Base-by-base conservation (phyloP, 306 rosid species). In the Quercus ilex region DNA sequence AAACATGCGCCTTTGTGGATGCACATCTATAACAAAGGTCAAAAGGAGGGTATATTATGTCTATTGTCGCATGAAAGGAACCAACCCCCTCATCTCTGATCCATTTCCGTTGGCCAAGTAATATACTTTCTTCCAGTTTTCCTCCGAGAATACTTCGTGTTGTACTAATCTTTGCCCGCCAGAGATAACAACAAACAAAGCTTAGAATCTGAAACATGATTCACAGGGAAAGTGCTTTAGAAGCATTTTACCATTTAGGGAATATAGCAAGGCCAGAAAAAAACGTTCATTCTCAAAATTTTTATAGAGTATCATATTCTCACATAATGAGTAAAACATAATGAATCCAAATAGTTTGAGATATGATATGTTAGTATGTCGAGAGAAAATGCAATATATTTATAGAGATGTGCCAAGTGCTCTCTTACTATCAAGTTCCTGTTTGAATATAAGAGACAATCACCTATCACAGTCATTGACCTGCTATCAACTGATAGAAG, bases 21-120 rank as follows among this genome's bases (percentile, higher is more conserved):
- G 56, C 67, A 41, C 4, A 21, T 5, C 8, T 69, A 12, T 58
- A 31, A 31, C 31, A 30, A 30, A 18, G 21, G 43, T 28, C 43
- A 14, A 31, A 30, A 13, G 70, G 30, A 13, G 31, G 1, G 70
- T 52, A 21, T 73, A 62, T 28, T 81, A 30, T 70, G 84, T 73
- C 52, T 20, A 80, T 87, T 83, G 87, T 72, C 84, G 86, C 99
- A 92, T 94, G 78, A 90, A 87, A 62, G 99, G 93, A 76, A 81
- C 84, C 76, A 94, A 79, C 68, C 92, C 88, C 85, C 99, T 90
- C 84, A 94, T 89, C 84, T 94, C 99, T 70, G 94, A 71, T 81
- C 99, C 99, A 83, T 94, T 94, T 83, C 97, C 99, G 76, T 91
- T 91, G 25, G 93, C 78, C 77, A 94, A 81, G 83, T 86, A 92